A percentile compares a stretch with the other conserved stretches of the same genome.
Evolutionary conservation across 73 alveolate genomes (phyloP).

Genomic region (Paramecium primaurelia): DNA sequence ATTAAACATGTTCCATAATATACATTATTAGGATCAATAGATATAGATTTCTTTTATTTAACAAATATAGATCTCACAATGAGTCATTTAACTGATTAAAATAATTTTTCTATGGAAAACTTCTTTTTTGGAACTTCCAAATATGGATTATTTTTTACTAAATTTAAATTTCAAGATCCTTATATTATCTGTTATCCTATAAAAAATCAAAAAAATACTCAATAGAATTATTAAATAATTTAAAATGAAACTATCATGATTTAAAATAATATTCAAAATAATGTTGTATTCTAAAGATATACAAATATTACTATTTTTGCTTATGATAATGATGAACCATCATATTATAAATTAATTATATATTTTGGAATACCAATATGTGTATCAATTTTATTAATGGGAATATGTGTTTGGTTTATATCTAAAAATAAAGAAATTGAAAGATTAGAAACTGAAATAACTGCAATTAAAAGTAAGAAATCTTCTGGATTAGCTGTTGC

Average conservation of each 20-base stretch:
- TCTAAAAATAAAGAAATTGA: not conserved
- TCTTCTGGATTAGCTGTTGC: not conserved
- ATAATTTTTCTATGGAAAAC: not conserved
- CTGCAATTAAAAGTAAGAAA: not conserved
- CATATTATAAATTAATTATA: not conserved
- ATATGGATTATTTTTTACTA: not conserved
- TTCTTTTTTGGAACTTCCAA: slow-evolving; percentile 14
- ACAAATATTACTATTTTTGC: not conserved
- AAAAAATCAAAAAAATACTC: not conserved
- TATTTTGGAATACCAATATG: not conserved
- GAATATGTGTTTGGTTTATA: not conserved
- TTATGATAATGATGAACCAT: not conserved
- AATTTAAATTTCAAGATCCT: not conserved
- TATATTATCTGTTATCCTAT: not conserved
- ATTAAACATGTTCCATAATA: not conserved
- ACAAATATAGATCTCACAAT: not conserved
- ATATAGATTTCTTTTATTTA: not conserved
- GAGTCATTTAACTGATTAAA: not conserved
- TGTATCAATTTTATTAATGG: not conserved
- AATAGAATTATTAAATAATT: not conserved
- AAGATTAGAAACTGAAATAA: not conserved
- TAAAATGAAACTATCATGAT: not conserved
- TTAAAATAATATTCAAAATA: not conserved
- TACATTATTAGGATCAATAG: not conserved
- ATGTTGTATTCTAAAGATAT: not conserved